Evolutionary conservation across 257 asterid species (phyloP), one percentile per base, ranked within the genome.

Genomic region (Ilex aquifolium): DNA sequence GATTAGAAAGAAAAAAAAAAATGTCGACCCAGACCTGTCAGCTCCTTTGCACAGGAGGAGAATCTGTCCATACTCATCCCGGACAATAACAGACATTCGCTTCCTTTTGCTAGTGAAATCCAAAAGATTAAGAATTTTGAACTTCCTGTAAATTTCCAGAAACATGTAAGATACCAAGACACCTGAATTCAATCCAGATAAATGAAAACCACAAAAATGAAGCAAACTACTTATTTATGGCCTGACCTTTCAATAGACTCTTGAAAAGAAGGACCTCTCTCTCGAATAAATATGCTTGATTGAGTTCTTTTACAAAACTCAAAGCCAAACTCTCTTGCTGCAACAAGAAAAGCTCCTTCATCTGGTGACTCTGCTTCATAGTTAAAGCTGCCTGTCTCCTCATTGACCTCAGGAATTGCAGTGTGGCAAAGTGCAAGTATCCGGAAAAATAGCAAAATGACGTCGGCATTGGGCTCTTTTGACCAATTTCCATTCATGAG

Each of bases 341-440:
- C 95, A 71, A 88, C 85, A 65, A 91, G 88, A 80, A 91, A 91
- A 32, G 98, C 76, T 31, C 87, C 84, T 83, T 91, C 98, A 74
- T 91, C 98, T 0, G 98, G 98, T 3, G 98, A 91, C 55, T 91
- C 98, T 44, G 95, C 95, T 79, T 91, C 98, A 71, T 88, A 91
- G 32, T 83, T 81, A 50, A 81, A 60, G 56, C 62, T 21, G 51
- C 98, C 96, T 6, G 95, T 84, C 60, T 84, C 96, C 71, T 83
- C 77, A 65, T 84, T 86, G 70, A 80, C 57, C 81, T 91, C 98
- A 5, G 98, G 98, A 73, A 91, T 86, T 57, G 98, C 98, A 32
- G 95, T 78, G 72, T 91, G 98, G 71, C 98, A 91, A 67, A 91
- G 66, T 51, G 95, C 75, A 10, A 91, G 84, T 81, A 91, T 86